Percentiles rank a stretch among this genome's conserved stretches.
Evolutionary conservation across 805 yeast species (phyloP).

Genomic region (Candida khao-thaluensis): DNA sequence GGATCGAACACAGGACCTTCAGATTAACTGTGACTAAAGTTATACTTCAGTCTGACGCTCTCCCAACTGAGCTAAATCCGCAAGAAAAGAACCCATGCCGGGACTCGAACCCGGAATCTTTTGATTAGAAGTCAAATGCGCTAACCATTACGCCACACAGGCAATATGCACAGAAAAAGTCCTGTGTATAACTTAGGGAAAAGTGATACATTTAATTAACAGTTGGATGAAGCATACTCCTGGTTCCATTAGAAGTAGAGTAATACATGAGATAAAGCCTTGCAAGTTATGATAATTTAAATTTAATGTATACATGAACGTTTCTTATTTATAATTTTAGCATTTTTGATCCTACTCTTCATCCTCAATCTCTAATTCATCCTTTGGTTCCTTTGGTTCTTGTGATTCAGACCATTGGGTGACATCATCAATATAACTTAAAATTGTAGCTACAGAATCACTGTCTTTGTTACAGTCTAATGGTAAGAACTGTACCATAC

Average conservation of each 20-base stretch:
- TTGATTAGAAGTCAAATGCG: slow-evolving; percentile 16
- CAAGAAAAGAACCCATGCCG: slow-evolving; percentile 16
- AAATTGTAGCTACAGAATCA: slow-evolving; percentile 73
- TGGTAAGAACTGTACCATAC: slow-evolving; percentile 97
- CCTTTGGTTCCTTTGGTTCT: slow-evolving; percentile 95
- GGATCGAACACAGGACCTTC: slow-evolving; percentile 86
- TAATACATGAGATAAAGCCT: too few species aligned
- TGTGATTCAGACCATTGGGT: slow-evolving; percentile 97
- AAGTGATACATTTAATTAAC: too few species aligned
- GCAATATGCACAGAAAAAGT: not conserved
- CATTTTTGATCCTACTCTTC: too few species aligned
- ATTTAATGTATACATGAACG: too few species aligned
- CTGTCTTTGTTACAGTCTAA: slow-evolving; percentile 68
- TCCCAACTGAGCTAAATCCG: slow-evolving; percentile 40
- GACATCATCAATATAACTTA: slow-evolving; percentile 91
- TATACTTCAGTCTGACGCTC: slow-evolving; percentile 37
- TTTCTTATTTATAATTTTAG: too few species aligned
- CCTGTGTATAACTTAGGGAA: too few species aligned
- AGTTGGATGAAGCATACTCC: too few species aligned
- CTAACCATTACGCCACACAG: slow-evolving; percentile 17
- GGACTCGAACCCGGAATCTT: slow-evolving; percentile 17
- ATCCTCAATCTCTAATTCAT: slow-evolving; percentile 65
- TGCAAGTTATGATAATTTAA: too few species aligned
- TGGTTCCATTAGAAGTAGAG: too few species aligned
- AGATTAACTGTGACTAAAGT: slow-evolving; percentile 46